Evolutionary conservation across 148 eudicot species (phyloP).

Genomic region (Arbutus unedo): DNA sequence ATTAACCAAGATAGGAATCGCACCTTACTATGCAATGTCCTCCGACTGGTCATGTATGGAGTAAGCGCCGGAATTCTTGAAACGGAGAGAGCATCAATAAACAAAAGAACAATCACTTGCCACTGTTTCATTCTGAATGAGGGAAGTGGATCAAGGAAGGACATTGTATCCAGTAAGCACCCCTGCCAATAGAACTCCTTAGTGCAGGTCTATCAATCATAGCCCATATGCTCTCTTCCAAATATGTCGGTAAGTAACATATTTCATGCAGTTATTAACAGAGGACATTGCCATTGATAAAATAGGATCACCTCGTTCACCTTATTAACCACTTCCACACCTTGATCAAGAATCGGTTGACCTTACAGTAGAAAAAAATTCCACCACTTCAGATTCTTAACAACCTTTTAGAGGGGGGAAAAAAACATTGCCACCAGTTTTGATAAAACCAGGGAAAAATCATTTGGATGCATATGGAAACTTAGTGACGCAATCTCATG

Average conservation of each 20-base stretch:
- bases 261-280: background rate
- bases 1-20: background rate
- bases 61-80: conserved; percentile 72
- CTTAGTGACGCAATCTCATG: background rate
- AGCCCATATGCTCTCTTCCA: conserved; percentile 2
- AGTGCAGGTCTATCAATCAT: background rate
- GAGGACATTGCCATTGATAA: background rate
- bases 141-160: conserved; percentile 86
- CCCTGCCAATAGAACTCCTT: conserved; percentile 35
- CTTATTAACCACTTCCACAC: background rate
- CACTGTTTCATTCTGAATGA: conserved; percentile 79
- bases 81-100: conserved; percentile 86
- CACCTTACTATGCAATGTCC: conserved; percentile 66
- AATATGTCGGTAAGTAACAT: background rate
- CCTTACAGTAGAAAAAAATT: background rate
- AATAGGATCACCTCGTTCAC: background rate
- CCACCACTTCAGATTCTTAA: too few relatives aligned
- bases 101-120: conserved; percentile 78
- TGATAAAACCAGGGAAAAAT: background rate
- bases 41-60: conserved; percentile 55
- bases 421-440: background rate
- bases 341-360: background rate
- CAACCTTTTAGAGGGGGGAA: too few relatives aligned
- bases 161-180: conserved; percentile 74
- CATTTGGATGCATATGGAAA: background rate